Base-by-base conservation (phyloP, 768 basidiomycete species). In the Pleurotus ostreatus region DNA sequence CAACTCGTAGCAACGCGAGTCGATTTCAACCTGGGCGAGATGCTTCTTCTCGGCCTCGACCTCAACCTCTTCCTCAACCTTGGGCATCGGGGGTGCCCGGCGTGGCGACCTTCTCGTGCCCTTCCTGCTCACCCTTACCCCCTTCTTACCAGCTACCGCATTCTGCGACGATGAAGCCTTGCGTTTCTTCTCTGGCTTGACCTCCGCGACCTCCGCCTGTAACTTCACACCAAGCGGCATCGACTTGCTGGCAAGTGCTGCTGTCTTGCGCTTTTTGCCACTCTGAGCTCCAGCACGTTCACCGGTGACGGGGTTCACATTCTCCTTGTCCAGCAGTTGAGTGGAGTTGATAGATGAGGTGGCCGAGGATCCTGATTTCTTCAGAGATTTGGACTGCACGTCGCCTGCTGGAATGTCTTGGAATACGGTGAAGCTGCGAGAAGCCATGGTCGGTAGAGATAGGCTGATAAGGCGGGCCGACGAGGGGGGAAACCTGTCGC, bases 1-100 rank as follows among this genome's bases (percentile, higher is more conserved):
- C 60, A 91, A 66, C 63, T 89, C 89, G 64, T 90, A 89, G 70
- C 89, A 90, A 49, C 80, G 80, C n/a, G 89, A 82, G 62, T 89
- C 83, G 52, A 86, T 83, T 41, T 75, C 70, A 2, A 75, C 76
- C 64, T 89, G 85, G 13, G 75, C 65, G 38, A 77, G 58, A 15
- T 65, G 68, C 20, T 67, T 66, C 53, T 57, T 58, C 23, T 70
- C 63, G 20, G 57, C 41, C 37, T 66, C 65, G 9, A 65, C 65
- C 37, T 68, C 77, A 12, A 55, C 70, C 62, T 83, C 82, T 62
- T 83, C 82, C 37, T 79, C 79, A 20, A 88, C 73, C 51, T 75
- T 78, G n/a, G 85, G 84, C 66, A 88, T 62, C n/a, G 83, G 79
- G 23, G 83, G 78, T n/a, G 78, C 62, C 49, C 75, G 78, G 55